Base-by-base conservation (phyloP, 805 yeast genomes). In the Kluyveromyces dobzhanskii region DNA sequence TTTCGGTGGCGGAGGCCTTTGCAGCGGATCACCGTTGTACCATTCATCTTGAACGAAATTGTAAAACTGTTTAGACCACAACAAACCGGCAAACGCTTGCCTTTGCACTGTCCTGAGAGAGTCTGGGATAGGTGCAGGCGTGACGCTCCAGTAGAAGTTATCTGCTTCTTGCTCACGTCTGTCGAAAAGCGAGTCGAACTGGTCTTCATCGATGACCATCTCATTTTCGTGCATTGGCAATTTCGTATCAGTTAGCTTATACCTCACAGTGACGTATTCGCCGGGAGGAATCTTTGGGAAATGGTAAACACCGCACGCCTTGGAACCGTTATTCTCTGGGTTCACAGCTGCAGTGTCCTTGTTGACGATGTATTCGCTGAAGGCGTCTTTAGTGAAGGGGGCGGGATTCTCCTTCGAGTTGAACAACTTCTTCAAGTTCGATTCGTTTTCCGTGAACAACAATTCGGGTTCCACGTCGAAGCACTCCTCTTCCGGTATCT, bases 41-140 rank as follows among this genome's bases (percentile, higher is more conserved):
- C 97, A 87, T 49, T 83, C 82, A 44, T 76, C 78, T 61, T 82
- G 92, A 42, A 87, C 76, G 51, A 87, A 83, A 56, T 85, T 82
- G 56, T 87, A 87, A 59, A 80, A 87, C 62, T 87, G 96, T 59
- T 87, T 87, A 6, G 92, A 79, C 97, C 97, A 87, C 54, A 88
- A 66, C 59, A 88, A 69, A 1, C 97, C 96, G 9, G 96, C 88
- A 64, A 85, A 85, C 1, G 96, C 94, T 65, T 87, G 97, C 54
- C 96, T 74, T 66, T 87, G 95, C 39, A 87, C 79, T 54, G 73
- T 77, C 54, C 95, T 71, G 50, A 87, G 68, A 43, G 82, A 83
- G 44, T 83, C 87, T 18, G 84, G 73, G 41, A 85, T 72, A 30
- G 95, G 95, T 54, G 85, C 62, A 4, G 96, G 96, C 10, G 88